These are phyloP conservation scores for Podochytrium sp. DNA, from an alignment of 192 early-diverging fungal species.

Conservation along the genomic window DNA sequence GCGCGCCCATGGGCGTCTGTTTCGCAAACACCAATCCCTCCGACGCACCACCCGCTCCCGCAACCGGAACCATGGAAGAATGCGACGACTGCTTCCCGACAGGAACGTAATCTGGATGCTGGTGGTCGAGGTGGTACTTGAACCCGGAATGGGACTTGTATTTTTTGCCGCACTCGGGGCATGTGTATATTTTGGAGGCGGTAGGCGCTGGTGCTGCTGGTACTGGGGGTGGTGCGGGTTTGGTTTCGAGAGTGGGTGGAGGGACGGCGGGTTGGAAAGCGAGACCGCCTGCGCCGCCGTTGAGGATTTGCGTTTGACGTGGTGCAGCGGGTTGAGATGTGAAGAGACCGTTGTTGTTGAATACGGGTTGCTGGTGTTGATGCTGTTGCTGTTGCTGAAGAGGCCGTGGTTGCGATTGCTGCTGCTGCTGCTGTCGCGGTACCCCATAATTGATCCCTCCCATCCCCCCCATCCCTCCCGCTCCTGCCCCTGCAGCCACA, in stretches of 20 bases:
- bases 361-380: background rate
- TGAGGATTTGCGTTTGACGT: background rate
- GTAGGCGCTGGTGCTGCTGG: background rate
- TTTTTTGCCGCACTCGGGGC: constrained; percentile 72
- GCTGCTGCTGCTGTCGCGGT: constrained; percentile 12
- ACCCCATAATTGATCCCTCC: too few relatives aligned
- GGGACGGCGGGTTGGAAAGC: too few relatives aligned
- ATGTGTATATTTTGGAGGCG: background rate
- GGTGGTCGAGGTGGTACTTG: constrained; percentile 89
- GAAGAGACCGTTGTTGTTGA: background rate
- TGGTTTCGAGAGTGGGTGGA: too few relatives aligned
- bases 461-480: too few relatives aligned
- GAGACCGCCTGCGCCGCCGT: constrained; percentile 1
- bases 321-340: background rate
- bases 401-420: background rate
- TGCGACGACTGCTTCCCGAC: too few relatives aligned
- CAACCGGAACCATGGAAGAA: too few relatives aligned
- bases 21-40: background rate
- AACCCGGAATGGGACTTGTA: constrained; percentile 92
- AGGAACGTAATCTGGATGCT: constrained; percentile 13
- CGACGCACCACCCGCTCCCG: too few relatives aligned
- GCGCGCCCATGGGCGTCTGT: too few relatives aligned
- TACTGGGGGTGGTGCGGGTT: background rate
- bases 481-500: background rate
- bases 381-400: background rate